Base-by-base conservation (phyloP, 306 rosid genomes). In the Castanea sativa region DNA sequence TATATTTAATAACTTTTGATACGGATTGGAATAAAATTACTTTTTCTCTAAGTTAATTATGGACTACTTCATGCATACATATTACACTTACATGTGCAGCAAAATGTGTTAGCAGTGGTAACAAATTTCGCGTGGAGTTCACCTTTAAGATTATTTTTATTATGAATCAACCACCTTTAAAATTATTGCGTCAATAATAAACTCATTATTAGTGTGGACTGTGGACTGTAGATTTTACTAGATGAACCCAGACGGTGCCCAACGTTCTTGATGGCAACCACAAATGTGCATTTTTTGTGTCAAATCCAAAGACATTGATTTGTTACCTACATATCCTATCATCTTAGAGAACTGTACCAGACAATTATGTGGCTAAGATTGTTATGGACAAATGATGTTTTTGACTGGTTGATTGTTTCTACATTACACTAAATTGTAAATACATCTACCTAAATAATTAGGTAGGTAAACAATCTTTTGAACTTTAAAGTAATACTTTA, bases 291-390 rank as follows among this genome's bases (percentile, higher is more conserved):
- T 45, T 9, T 43, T 43, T 45, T 45, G 52, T 45, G 14, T 45
- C 15, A 11, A 45, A 11, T 45, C 52, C 52, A 11, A 45, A 45
- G 76, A 65, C 57, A 86, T 84, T 81, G 61, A 79, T 69, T 71
- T 51, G 73, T 74, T 35, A 29, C 80, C 81, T 7, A 5, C 80
- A 63, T 81, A 79, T 33, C 43, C 52, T 81, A 81, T 84, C 82
- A 60, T 55, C 74, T 87, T 78, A 45, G 80, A 76, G 69, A 76
- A 84, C 45, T 81, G 74, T 79, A 73, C 43, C 88, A 76, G 67
- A 78, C 83, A 67, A 64, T 86, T 79, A 61, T 76, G 75, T 79
- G 64, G 73, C 67, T 75, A 75, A 63, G 49, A 75, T 81, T 53
- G 52, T 10, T 61, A 61, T 19, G 53, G 71, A 64, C 60, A 78